A percentile compares a stretch with the other conserved stretches of the same genome.
These are phyloP conservation scores for Agastache rugosa DNA, from an alignment of 257 asterid species.

Conservation along the genomic window DNA sequence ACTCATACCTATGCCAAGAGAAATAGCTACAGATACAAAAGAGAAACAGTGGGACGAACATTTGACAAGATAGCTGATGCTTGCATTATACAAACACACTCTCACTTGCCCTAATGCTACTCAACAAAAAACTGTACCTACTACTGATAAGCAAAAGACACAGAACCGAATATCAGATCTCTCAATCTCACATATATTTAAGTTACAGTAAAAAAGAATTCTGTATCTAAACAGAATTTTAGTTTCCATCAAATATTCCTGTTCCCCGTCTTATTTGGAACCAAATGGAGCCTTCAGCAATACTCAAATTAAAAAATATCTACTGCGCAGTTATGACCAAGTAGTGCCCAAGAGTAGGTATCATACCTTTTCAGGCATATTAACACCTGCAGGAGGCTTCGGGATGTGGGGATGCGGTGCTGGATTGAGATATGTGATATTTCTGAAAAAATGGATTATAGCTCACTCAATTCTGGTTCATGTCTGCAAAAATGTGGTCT, in stretches of 20 bases:
- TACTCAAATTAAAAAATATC: conserved; percentile 14
- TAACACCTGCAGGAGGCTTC: conserved; percentile 70
- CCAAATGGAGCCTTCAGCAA: conserved; percentile 8
- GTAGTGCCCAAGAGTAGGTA: conserved; percentile 11
- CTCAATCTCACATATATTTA: background rate
- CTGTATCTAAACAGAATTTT: background rate
- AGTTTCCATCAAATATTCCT: conserved; percentile 3
- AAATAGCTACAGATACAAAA: background rate
- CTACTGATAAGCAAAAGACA: background rate
- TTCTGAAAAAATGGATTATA: conserved; percentile 56
- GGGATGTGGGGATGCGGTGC: conserved; percentile 76
- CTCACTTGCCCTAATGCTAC: background rate
- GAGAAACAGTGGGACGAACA: background rate
- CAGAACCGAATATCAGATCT: background rate
- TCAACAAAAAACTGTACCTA: background rate
- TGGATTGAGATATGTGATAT: conserved; percentile 87
- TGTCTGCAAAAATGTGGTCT: background rate
- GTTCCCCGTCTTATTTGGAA: conserved; percentile 5
- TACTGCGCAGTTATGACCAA: conserved; percentile 21
- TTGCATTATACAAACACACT: background rate
- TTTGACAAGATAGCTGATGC: background rate
- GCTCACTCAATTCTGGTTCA: conserved; percentile 27
- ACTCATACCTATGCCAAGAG: background rate
- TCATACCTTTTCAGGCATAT: conserved; percentile 74
- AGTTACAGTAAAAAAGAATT: background rate